Conservation (phyloP, 2,329 filamentous ascomycete genomes). For the Fusarium pseudonygamai region DNA sequence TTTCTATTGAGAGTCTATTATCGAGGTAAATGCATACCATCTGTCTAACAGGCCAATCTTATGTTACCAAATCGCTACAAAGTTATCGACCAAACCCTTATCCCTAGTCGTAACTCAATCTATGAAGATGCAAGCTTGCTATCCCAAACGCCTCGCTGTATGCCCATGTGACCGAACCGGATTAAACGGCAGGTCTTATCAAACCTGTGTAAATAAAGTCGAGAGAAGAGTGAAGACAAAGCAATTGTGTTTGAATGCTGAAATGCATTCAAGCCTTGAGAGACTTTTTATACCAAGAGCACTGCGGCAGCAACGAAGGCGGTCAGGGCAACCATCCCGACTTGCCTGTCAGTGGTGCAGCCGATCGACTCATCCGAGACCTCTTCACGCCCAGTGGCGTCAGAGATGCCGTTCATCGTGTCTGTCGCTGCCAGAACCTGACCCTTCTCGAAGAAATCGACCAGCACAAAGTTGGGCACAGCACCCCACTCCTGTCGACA, state of each 20-base stretch:
- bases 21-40: neutral
- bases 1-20: slow-evolving; percentile 26
- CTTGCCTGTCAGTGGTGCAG: slow-evolving; percentile 27
- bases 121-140: slow-evolving; percentile 19
- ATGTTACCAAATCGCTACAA: neutral
- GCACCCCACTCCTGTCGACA: slow-evolving; percentile 69
- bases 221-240: slow-evolving; percentile 21
- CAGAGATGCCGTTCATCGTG: slow-evolving; percentile 66
- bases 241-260: neutral
- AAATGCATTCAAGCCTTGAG: neutral
- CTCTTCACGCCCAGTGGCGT: slow-evolving; percentile 49
- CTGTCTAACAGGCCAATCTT: slow-evolving; percentile 5
- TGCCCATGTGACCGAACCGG: slow-evolving; percentile 25
- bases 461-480: slow-evolving; percentile 76
- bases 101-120: slow-evolving; percentile 3
- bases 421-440: slow-evolving; percentile 77
- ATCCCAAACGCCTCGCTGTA: slow-evolving; percentile 41
- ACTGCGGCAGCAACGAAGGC: slow-evolving; percentile 55
- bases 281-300: slow-evolving; percentile 46
- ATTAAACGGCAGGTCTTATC: slow-evolving; percentile 20
- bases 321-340: slow-evolving; percentile 53
- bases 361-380: slow-evolving; percentile 32
- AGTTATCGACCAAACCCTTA: neutral
- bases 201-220: slow-evolving; percentile 19
- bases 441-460: slow-evolving; percentile 82